A percentile compares a stretch with the other conserved stretches of the same genome.
These are phyloP conservation scores for sunflower (Helianthus annuus) DNA, from an alignment of 129 eudicot genomes.

Conservation along the genomic window HanXRQr2.0-SUNRISE NC_035436.2:199473111-199473610, in stretches of 20 bases:
- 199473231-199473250: constrained; percentile 81
- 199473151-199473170: constrained; percentile 93
- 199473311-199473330: constrained; percentile 76
- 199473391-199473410: constrained; percentile 54
- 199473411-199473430: neutral
- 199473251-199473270: neutral
- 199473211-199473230: constrained; percentile 90
- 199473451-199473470: neutral
- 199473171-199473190: constrained; percentile 98
- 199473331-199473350: constrained; percentile 98
- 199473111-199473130: constrained; percentile 18
- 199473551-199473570: constrained; percentile 79
- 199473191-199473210: constrained; percentile 93
- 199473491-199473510: constrained; percentile 99
- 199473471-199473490: constrained; percentile 90
- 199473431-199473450: neutral
- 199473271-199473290: neutral
- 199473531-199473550: constrained; percentile 89
- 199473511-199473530: constrained; percentile 84
- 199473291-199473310: neutral
- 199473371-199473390: constrained; percentile 95
- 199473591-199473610: constrained; percentile 64
- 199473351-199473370: constrained; percentile 96
- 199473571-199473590: constrained; percentile 85
- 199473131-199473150: constrained; percentile 52